Base-by-base conservation (phyloP, 2,329 filamentous ascomycete genomes). In the Alternaria gaisen region DNA sequence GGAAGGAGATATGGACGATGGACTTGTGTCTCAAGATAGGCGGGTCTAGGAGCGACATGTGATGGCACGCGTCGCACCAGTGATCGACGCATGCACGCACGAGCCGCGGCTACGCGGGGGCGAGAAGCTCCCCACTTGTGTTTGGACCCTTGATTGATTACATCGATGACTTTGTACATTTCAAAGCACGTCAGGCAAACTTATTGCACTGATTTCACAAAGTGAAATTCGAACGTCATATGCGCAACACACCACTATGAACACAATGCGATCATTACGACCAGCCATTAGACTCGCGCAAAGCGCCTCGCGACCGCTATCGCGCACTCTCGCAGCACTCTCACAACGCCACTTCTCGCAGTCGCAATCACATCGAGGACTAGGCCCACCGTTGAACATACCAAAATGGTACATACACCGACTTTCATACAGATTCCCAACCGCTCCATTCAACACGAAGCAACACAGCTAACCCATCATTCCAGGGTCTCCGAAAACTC, bases 401-500 rank as follows among this genome's bases (percentile, higher is more conserved):
- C 78, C 77, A 56, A 80, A 79, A 80, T 80, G 79, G 79, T 80
- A 74, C 9, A 26, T 34, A 42, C n/a, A 16, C 11, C 0, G 8
- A 20, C 4, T 16, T 5, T 2, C 26, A 11, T 26, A 9, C 2
- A 5, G 14, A 12, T 8, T 14, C 1, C 9, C 8, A 14, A 2
- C 16, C 46, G 8, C 7, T 30, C 38, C 20, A 4, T 40, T 2
- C n/a, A 10, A n/a, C 3, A 9, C 3, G n/a, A 11, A 55, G n/a
- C 38, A 28, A 11, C 4, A 6, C 28, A n/a, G 41, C 48, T 63
- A 51, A 61, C 50, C 26, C 18, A 14, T 1, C 11, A 14, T 8
- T 7, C 4, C 60, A 97, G 94, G 94, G 89, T 99, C 41, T 86
- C 92, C 73, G 88, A 94, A 77, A 98, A 98, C 80, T 90, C 91